phyloP scores from a whole-genome alignment of 139 green algal genomes.

The Coelastrella sp. region DNA sequence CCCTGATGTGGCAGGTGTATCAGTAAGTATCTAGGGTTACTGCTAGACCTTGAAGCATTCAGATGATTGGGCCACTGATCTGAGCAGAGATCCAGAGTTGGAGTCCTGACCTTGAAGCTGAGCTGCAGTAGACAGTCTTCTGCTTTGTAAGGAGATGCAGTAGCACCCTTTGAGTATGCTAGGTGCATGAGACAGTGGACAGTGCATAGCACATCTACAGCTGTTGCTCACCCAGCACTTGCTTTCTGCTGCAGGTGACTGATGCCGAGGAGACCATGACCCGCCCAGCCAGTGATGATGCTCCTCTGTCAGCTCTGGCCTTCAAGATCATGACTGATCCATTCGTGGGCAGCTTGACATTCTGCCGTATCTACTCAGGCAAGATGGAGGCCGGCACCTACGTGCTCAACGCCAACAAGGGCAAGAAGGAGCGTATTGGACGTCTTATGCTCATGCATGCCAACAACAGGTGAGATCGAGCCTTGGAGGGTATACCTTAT shows the following conservation, averaged over 20 bases:
- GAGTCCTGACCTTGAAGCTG: too few species aligned
- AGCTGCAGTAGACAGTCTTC: not conserved
- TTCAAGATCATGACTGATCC: constrained; percentile 99
- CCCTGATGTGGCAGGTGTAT: constrained; percentile 61
- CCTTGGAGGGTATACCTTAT: too few species aligned
- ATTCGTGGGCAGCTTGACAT: constrained; percentile 97
- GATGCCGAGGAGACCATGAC: constrained; percentile 82
- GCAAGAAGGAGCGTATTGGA: constrained; percentile 98
- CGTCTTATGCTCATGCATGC: constrained; percentile 99
- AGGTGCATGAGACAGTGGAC: too few species aligned
- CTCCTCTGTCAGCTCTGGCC: constrained; percentile 94
- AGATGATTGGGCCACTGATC: too few species aligned
- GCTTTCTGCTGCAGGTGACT: constrained; percentile 60
- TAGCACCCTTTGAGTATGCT: not conserved
- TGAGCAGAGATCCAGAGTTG: too few species aligned
- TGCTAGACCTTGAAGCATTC: not conserved
- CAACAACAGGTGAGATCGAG: constrained; percentile 78
- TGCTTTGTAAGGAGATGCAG: not conserved
- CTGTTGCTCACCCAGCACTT: not conserved
- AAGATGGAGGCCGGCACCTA: constrained; percentile 87
- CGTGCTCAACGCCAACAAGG: constrained; percentile 92
- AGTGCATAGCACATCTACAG: not conserved
- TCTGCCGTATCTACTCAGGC: constrained; percentile 93
- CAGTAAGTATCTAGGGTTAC: not conserved
- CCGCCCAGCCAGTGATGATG: constrained; percentile 83